Conservation (phyloP, 208 protist species). For the Crithidia bombi region DNA sequence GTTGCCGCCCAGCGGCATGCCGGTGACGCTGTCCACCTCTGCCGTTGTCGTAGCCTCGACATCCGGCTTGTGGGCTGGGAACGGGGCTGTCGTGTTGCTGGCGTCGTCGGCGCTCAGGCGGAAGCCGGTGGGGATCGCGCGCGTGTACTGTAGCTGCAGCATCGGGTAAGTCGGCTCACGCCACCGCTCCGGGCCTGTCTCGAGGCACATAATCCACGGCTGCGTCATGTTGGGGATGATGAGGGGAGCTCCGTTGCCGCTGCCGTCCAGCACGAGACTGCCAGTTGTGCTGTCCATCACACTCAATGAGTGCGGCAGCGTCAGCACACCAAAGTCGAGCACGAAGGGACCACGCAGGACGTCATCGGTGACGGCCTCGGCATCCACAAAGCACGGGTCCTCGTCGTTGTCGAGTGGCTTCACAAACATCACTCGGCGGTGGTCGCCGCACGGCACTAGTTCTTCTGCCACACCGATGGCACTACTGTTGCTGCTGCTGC, state of each 20-base stretch:
- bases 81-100: conserved; percentile 68
- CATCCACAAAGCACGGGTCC: conserved; percentile 71
- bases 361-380: conserved; percentile 41
- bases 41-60: conserved; percentile 17
- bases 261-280: conserved; percentile 24
- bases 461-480: conserved; percentile 18
- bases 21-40: conserved; percentile 25
- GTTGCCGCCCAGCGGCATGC: conserved; percentile 53
- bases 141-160: conserved; percentile 69
- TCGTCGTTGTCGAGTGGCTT: conserved; percentile 65
- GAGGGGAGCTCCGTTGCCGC: neutral
- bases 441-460: conserved; percentile 55
- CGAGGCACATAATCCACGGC: conserved; percentile 81
- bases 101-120: conserved; percentile 53
- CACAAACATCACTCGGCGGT: conserved; percentile 72
- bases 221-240: conserved; percentile 53
- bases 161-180: conserved; percentile 54
- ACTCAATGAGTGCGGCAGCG: conserved; percentile 51
- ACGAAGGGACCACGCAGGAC: conserved; percentile 63
- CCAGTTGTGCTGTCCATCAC: conserved; percentile 6
- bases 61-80: conserved; percentile 26
- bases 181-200: conserved; percentile 68
- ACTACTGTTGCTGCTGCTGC: conserved; percentile 3
- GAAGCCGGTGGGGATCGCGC: conserved; percentile 54
- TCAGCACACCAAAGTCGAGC: conserved; percentile 57